Evolutionary conservation across 768 basidiomycete species (phyloP), one percentile per base, ranked within the genome.

Genomic region (Amanita pseudoporphyria): DNA sequence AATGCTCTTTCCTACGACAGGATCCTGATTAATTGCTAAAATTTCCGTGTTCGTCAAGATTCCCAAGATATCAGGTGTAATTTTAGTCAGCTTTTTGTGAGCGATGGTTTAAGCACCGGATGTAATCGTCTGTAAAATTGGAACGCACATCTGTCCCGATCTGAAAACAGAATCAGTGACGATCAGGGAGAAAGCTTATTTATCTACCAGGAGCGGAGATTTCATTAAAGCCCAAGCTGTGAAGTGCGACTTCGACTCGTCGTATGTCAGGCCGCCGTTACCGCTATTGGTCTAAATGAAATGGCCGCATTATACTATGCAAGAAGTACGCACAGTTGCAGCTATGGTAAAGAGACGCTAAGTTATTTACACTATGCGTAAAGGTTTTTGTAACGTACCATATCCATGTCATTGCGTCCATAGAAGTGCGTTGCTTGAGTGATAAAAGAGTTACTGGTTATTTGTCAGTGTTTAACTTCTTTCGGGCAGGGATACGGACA

Each of bases 181-280:
- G n/a, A 5, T 5, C 9, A 22, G 10, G 19, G 22, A 31, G 9
- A 3, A 10, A 9, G 9, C 14, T n/a, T 16, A 0, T 16, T 28
- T 21, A 12, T 62, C 31, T 24, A 71, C 67, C 51, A 84, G 59
- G 22, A 85, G 70, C 2, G 82, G 82, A 0, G 65, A 67, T 57
- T 82, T 83, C 77, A 81, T 76, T 37, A 85, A 62, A 13, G 81
- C 81, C 82, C 82, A 85, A 3, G 80, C 80, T 0, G 81, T 82
- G 60, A 83, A 84, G 57, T 85, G 82, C 1, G 80, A 75, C 62
- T 84, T 83, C 7, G 73, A 61, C 62, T 84, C 82, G 3, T 84
- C 81, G 57, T 67, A 73, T 0, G 77, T 72, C 18, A 84, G 58
- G 26, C 71, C 70, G 9, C 81, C 81, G 56, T 85, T 85, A n/a